Base-by-base conservation (phyloP, 352 stramenopile genomes). In the Peronospora tabacina region DNA sequence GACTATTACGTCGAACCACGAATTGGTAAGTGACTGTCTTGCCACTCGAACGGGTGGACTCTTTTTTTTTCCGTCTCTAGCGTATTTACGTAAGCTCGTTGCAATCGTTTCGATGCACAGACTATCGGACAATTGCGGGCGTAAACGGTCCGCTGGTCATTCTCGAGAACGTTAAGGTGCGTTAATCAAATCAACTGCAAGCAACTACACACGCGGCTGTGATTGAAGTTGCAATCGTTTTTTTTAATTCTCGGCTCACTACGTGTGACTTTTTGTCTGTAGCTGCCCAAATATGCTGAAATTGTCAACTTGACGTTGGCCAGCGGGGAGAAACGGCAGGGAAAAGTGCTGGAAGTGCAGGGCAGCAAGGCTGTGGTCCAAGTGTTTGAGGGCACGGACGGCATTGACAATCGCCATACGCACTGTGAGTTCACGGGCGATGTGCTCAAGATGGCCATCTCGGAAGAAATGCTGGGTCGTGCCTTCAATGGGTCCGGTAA, bases 131-230 rank as follows among this genome's bases (percentile, higher is more conserved):
- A 29, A 99, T 99, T 75, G 92, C 86, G 42, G 94, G 95, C 59
- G 96, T 99, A 19, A 99, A 99, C 63, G 96, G 97, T 52, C 97
- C 97, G 54, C 72, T 99, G 41, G 97, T 99, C 17, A 98, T 99
- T 55, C 79, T 99, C 46, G 96, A 99, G 69, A 98, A 98, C 77
- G 97, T 99, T 47, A 99, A 99, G 82, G 85, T 98, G 34, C 26
- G 50, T 58, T 15, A 6, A 17, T 32, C n/a, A n/a, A n/a, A n/a
- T n/a, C n/a, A n/a, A n/a, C n/a, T n/a, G n/a, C n/a, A n/a, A n/a
- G n/a, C n/a, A n/a, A n/a, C n/a, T n/a, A n/a, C n/a, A 32, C 5
- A 32, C 3, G 28, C 20, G 13, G 29, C 16, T 32, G 28, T 4
- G 11, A 32, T 12, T 12, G 7, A 12, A 32, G n/a, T n/a, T n/a